Base-by-base conservation (phyloP, 305 asterid species). In the Fraxinus floribunda region DNA sequence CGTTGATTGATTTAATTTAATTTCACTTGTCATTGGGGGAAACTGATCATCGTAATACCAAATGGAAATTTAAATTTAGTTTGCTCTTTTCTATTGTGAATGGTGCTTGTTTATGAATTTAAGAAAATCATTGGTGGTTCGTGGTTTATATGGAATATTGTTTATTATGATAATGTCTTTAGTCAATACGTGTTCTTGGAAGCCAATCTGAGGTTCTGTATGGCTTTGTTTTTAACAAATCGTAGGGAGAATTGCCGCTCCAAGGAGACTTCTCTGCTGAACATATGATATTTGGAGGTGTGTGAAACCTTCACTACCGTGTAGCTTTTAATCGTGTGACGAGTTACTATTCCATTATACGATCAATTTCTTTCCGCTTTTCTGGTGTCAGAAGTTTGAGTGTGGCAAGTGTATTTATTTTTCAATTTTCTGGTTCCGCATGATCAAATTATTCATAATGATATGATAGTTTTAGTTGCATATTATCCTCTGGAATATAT, bases 241-340 rank as follows among this genome's bases (percentile, higher is more conserved):
- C 85, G 55, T 87, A 96, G 99, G 99, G 98, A 80, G 99, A 96
- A 64, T 82, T 96, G 85, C 99, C 99, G 72, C 99, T 96, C 80
- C 99, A 96, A 83, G 99, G 99, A 70, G 99, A 96, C 85, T 96
- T 96, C 90, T 96, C 98, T n/a, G 99, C 99, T 0, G 97, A 96
- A 78, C 99, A 94, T 88, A 96, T 96, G 99, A 96, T 96, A 83
- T 93, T 91, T 88, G 98, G 99, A 89, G 99, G 99, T 96, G 70
- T 78, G 88, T 88, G 81, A 78, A 60, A 44, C 78, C 49, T 72
- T 81, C 76, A n/a, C 52, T 79, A 9, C 16, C 44, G 34, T 29
- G 70, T 32, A 77, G 66, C 32, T 20, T 46, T 73, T 30, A 18
- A 64, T 41, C 10, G 16, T 52, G 64, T 44, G 1, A 11, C 64